Evolutionary conservation across 2,329 filamentous ascomycete species (phyloP).

Genomic region (Fusarium incarnatum): DNA sequence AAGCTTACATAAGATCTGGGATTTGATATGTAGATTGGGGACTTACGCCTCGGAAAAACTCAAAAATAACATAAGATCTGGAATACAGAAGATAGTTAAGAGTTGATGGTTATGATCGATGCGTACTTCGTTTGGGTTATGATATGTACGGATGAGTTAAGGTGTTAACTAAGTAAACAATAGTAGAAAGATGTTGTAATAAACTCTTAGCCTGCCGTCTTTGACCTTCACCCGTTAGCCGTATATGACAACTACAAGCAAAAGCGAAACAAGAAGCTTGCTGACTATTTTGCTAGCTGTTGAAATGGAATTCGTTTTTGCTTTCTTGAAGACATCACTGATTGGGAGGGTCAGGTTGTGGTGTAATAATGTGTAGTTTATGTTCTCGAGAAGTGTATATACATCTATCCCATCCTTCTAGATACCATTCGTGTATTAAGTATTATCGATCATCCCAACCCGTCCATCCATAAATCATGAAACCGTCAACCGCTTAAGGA

Average conservation of each 20-base stretch:
- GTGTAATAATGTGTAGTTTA: background rate
- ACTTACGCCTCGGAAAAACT: too few relatives aligned
- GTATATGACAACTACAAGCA: too few relatives aligned
- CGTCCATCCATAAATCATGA: background rate
- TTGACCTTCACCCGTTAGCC: too few relatives aligned
- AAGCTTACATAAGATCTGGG: too few relatives aligned
- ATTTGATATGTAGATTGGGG: too few relatives aligned
- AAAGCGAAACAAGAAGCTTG: background rate
- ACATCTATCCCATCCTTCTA: background rate
- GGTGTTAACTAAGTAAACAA: background rate
- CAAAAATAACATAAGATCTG: too few relatives aligned
- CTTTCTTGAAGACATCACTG: background rate
- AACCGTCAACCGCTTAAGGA: constrained; percentile 6
- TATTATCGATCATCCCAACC: background rate
- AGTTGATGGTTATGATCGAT: background rate
- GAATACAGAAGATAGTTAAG: too few relatives aligned
- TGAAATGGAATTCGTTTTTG: background rate
- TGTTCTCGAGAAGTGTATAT: constrained; percentile 4
- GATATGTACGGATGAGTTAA: rapidly evolving
- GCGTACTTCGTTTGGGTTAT: background rate
- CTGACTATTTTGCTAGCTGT: rapidly evolving
- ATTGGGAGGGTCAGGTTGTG: background rate
- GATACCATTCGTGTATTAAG: background rate
- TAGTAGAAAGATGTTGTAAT: background rate
- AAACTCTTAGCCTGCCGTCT: rapidly evolving